Evolutionary conservation across 163 green algal genomes (phyloP).

Genomic region (Chlamydomonas reinhardtii): DNA sequence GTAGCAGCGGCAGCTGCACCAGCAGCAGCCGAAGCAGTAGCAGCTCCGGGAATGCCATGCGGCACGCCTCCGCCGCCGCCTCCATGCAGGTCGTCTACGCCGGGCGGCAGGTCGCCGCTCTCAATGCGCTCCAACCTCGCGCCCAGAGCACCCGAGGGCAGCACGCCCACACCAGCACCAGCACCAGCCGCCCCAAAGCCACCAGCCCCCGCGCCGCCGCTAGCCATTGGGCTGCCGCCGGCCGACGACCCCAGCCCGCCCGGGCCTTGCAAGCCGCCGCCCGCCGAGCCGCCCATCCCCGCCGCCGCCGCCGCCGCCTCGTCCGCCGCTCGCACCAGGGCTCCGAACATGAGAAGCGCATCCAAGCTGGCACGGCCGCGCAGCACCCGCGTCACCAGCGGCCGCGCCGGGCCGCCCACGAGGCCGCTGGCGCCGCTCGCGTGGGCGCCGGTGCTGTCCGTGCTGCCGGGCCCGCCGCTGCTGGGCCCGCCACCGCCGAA

Average conservation of each 20-base stretch:
- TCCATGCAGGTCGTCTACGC: neutral
- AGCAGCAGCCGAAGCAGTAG: no score
- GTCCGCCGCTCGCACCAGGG: conserved; percentile 13
- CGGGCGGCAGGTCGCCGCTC: conserved; percentile 21
- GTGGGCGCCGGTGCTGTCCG: no score
- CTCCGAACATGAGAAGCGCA: conserved; percentile 21
- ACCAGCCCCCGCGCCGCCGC: neutral
- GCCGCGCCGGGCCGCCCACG: neutral
- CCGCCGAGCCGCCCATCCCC: no score
- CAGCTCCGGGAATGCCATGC: no score
- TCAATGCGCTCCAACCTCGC: conserved; percentile 39
- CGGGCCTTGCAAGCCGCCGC: no score
- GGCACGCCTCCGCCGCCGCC: neutral
- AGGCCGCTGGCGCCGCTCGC: neutral
- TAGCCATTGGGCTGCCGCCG: neutral
- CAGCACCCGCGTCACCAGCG: conserved; percentile 12
- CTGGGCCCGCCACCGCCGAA: no score
- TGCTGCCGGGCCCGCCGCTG: no score
- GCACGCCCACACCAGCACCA: neutral
- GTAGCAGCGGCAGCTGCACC: neutral
- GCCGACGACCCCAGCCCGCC: neutral
- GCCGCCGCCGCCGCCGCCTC: neutral
- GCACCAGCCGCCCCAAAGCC: neutral
- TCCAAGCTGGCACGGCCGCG: conserved; percentile 24
- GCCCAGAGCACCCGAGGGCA: neutral